phyloP scores from a whole-genome alignment of 306 rosid species.

The Trichosanthes truncata region DNA sequence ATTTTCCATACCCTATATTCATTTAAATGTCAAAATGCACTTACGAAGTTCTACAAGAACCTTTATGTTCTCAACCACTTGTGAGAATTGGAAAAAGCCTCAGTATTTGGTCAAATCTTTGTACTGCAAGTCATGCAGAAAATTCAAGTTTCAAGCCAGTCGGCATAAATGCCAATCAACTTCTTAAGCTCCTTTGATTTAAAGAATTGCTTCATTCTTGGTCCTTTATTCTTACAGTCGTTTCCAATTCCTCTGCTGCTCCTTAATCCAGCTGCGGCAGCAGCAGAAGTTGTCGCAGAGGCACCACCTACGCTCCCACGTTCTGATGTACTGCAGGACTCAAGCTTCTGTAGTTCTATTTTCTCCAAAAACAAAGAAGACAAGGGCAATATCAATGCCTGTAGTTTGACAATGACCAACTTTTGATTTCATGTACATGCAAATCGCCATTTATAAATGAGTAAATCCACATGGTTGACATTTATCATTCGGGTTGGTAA shows the following conservation, averaged over 20 bases:
- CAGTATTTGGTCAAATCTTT: background rate
- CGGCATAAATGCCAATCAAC: conserved; percentile 39
- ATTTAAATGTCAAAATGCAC: background rate
- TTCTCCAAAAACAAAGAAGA: background rate
- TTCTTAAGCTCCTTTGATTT: conserved; percentile 15
- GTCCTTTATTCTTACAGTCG: conserved; percentile 9
- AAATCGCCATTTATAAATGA: background rate
- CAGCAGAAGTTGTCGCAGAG: background rate
- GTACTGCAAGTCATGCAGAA: background rate
- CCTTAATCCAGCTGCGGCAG: background rate
- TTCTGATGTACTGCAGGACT: background rate
- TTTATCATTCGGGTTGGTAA: background rate
- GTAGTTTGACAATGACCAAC: background rate
- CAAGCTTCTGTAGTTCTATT: conserved; percentile 3
- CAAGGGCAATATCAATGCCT: background rate
- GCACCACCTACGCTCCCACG: background rate
- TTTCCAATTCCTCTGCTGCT: background rate
- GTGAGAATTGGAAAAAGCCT: background rate
- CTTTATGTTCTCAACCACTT: background rate
- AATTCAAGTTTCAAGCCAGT: conserved; percentile 36
- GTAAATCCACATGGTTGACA: background rate
- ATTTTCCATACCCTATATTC: background rate
- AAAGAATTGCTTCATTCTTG: conserved; percentile 9
- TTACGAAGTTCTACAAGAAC: background rate
- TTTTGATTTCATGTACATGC: background rate